Base-by-base conservation (phyloP, 805 yeast species). In the Vanderwaltozyma yarrowii region DNA sequence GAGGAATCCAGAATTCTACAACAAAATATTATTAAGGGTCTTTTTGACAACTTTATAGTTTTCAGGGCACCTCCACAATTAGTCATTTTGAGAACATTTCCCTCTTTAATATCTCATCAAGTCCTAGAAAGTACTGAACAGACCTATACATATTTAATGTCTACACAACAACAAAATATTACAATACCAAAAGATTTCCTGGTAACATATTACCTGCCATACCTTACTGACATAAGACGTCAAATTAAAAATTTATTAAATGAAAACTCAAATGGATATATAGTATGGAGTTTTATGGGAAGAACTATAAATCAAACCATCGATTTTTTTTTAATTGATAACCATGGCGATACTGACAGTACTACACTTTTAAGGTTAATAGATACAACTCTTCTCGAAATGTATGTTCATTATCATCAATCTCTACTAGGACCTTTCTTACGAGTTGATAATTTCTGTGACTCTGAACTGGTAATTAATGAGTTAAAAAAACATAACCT, bases 381-480 rank as follows among this genome's bases (percentile, higher is more conserved):
- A 2, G 98, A 89, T 52, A 81, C 95, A 0, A 69, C 85, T 1
- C 65, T 92, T 15, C 85, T 89, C 50, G 66, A 74, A 36, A 74
- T 92, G 42, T 89, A 92, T 53, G 65, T 76, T 41, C 54, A 75
- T n/a, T 73, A 74, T 23, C 74, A 75, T 38, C 82, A 84, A 0
- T 71, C 80, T 44, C 66, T 89, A 54, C 71, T 89, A 12, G 95
- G 89, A 0, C 92, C 97, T 0, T 71, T 89, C 16, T 66, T 89
- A 5, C 67, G 97, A 35, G 69, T 86, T 2, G 72, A 74, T 20
- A 92, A 88, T 56, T 65, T 68, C 46, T 86, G 96, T 62, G 78
- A 80, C 48, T 69, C 79, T 4, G 63, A 66, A 2, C 66, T 74
- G 2, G 94, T 85, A 2, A 73, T 74, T 35, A 56, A 61, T 10